Evolutionary conservation across 2,329 filamentous ascomycete genomes (phyloP), one percentile per base, ranked within the genome.

Genomic region (Colletotrichum spaethianum): DNA sequence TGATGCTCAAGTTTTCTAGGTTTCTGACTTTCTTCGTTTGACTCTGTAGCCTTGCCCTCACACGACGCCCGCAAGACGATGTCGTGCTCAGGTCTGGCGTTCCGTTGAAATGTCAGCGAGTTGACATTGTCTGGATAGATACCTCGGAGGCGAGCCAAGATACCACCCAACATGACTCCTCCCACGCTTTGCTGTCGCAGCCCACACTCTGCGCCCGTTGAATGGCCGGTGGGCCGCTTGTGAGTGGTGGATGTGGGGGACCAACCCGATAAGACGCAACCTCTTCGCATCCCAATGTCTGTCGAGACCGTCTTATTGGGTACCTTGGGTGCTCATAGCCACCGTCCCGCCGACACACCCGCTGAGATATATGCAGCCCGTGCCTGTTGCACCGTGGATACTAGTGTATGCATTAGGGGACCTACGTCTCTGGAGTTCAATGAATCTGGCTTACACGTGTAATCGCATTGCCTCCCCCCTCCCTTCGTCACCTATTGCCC

Each of bases 221-320:
- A 56, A 46, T 63, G 57, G 48, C 28, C 28, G 20, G 33, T 28
- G n/a, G n/a, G 42, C 44, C 20, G 59, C 65, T 57, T 61, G 64
- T 63, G 57, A 72, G 63, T 69, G 68, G 57, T 63, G 65, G 36
- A 46, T 53, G 70, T 70, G 65, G 70, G 70, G 70, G 65, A n/a
- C 38, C 28, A 26, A 8, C 59, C 44, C 63, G 70, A 72, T 72
- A 72, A 70, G 65, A 38, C 55, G 40, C 38, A 31, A 31, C 63
- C 33, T 48, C 18, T 28, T 26, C 20, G 14, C 63, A 20, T 40
- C 53, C 16, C 33, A 16, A 36, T 8, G n/a, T 12, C 5, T 38
- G 28, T 33, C 52, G 20, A 53, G 23, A 18, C 23, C 3, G 20
- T n/a, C 40, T 59, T 42, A 64, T 62, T 62, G 53, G 53, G 5